A percentile compares a stretch with the other conserved stretches of the same genome.
Conservation (phyloP, 495 filamentous ascomycete genomes). For the Penicillium fimorum region DNA sequence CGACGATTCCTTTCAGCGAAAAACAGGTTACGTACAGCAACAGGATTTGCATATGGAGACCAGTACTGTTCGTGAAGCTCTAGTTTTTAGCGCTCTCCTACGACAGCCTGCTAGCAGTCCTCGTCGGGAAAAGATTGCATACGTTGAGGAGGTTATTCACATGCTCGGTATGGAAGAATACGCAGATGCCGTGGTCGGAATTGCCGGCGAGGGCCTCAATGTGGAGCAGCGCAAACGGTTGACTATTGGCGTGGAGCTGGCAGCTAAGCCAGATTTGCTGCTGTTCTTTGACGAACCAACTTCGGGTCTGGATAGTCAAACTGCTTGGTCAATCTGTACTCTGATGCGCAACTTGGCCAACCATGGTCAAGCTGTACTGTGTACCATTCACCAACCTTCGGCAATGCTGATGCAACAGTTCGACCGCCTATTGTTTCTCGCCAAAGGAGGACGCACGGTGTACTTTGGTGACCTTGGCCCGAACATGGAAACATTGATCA, state of each 20-base stretch:
- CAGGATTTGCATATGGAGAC: conserved; percentile 87
- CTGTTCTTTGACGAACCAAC: conserved; percentile 91
- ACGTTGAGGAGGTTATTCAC: conserved; percentile 89
- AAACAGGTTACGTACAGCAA: conserved; percentile 92
- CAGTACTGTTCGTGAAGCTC: conserved; percentile 77
- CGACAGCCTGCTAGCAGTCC: conserved; percentile 73
- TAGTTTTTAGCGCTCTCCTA: conserved; percentile 79
- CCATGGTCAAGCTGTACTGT: conserved; percentile 82
- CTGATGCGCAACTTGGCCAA: conserved; percentile 79
- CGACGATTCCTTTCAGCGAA: conserved; percentile 80
- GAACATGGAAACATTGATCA: conserved; percentile 65
- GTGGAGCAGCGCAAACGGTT: conserved; percentile 86
- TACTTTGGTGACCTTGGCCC: conserved; percentile 84
- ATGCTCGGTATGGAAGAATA: conserved; percentile 86
- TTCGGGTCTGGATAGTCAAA: conserved; percentile 80
- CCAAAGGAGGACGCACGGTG: conserved; percentile 72
- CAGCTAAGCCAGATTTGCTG: conserved; percentile 77
- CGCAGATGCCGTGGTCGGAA: conserved; percentile 83
- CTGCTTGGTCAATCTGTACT: conserved; percentile 78
- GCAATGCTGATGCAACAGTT: conserved; percentile 90
- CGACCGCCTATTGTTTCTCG: conserved; percentile 80
- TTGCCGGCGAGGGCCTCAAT: conserved; percentile 84
- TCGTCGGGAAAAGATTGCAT: conserved; percentile 72
- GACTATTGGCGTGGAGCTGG: conserved; percentile 86
- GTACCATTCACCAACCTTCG: conserved; percentile 91